Percentiles rank a stretch among this genome's conserved stretches.
Conservation (phyloP, 176 grass and related monocot genomes). For the Carex scoparia region DNA sequence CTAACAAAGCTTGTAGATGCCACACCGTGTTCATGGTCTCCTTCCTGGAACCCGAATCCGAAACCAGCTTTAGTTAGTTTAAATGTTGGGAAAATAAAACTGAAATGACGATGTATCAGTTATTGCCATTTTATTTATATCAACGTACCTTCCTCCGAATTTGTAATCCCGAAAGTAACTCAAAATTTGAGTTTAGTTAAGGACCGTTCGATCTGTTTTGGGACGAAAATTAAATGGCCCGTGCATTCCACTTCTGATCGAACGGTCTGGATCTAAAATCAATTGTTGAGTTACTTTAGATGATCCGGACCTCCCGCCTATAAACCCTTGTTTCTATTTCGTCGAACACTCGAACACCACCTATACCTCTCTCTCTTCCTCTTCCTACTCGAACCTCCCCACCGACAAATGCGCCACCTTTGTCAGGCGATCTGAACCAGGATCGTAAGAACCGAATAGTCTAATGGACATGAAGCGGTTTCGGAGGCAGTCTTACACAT, state of each 20-base stretch:
- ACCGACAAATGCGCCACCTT: not conserved
- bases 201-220: too few relatives aligned
- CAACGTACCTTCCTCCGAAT: not conserved
- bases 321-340: constrained; percentile 7
- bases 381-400: not conserved
- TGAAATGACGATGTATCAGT: not conserved
- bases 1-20: not conserved
- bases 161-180: too few relatives aligned
- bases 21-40: not conserved
- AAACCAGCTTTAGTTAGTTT: not conserved
- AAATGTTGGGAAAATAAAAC: not conserved
- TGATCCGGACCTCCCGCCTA: not conserved
- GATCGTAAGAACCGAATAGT: not conserved
- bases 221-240: too few relatives aligned
- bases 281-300: too few relatives aligned
- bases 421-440: not conserved
- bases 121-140: not conserved
- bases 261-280: too few relatives aligned
- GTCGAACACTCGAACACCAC: constrained; percentile 14
- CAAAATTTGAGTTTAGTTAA: too few relatives aligned
- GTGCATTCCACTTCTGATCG: too few relatives aligned
- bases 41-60: not conserved
- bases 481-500: not conserved
- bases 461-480: constrained; percentile 34
- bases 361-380: not conserved